Conservation (phyloP, 129 eudicot genomes). For the Arctium lappa region DNA sequence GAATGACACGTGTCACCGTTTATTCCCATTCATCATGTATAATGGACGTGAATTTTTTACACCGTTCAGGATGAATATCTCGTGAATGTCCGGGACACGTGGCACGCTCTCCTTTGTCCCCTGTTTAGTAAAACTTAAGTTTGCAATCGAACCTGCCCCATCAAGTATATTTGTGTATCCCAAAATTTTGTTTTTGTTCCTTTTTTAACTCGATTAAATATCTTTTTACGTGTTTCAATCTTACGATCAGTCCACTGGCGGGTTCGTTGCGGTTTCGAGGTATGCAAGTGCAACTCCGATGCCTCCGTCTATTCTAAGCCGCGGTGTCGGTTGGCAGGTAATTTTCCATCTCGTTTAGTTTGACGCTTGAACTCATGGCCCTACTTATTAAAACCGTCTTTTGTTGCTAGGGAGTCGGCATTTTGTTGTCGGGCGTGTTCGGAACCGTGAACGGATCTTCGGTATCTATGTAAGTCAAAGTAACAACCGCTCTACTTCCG, state of each 20-base stretch:
- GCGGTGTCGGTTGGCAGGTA: slow-evolving; percentile 87
- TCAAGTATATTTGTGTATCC: neutral
- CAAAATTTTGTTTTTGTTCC: neutral
- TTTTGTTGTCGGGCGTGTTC: slow-evolving; percentile 56
- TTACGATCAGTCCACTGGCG: slow-evolving; percentile 59
- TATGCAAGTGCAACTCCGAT: slow-evolving; percentile 74
- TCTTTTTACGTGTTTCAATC: slow-evolving; percentile 7
- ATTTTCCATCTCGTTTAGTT: neutral
- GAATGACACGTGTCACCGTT: too few species aligned
- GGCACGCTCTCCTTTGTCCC: too few species aligned
- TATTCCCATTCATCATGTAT: too few species aligned
- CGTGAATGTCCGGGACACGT: too few species aligned
- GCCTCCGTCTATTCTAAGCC: slow-evolving; percentile 71
- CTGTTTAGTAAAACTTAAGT: too few species aligned
- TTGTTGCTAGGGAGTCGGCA: slow-evolving; percentile 55
- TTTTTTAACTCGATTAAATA: neutral
- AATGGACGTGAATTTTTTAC: too few species aligned
- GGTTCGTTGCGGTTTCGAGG: slow-evolving; percentile 69
- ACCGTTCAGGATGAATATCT: too few species aligned
- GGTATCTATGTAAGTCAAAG: slow-evolving; percentile 54
- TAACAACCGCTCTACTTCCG: neutral
- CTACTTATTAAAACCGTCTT: neutral
- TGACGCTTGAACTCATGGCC: neutral
- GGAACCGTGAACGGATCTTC: slow-evolving; percentile 66
- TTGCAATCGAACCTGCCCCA: too few species aligned